Conservation (phyloP, 306 rosid genomes). For the Lithocarpus polystachyus region DNA sequence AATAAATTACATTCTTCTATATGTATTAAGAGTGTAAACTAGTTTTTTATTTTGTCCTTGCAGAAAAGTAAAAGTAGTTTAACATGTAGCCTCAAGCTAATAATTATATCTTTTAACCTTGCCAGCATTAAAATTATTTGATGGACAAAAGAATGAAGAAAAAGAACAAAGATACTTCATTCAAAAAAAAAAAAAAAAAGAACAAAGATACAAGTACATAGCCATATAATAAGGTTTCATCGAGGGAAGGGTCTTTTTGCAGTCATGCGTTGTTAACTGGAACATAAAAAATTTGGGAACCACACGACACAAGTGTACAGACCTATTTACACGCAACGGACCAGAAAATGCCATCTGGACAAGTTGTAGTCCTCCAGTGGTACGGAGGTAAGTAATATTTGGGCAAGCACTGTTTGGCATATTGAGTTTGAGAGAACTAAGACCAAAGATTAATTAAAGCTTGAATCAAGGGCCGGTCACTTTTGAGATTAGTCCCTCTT, state of each 20-base stretch:
- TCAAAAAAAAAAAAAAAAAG: background rate
- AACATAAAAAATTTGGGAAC: constrained; percentile 21
- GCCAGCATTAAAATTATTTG: background rate
- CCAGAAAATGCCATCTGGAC: constrained; percentile 25
- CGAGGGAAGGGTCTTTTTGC: background rate
- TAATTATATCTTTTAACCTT: background rate
- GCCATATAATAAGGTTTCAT: too few relatives aligned
- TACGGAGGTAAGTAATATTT: constrained; percentile 19
- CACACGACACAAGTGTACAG: constrained; percentile 25
- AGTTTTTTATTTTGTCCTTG: too few relatives aligned
- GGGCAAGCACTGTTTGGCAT: background rate
- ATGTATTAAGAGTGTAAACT: too few relatives aligned
- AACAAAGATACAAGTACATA: too few relatives aligned
- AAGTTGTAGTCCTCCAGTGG: constrained; percentile 19
- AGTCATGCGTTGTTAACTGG: background rate
- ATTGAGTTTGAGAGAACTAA: too few relatives aligned
- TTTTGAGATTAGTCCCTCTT: too few relatives aligned
- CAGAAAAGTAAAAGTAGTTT: background rate
- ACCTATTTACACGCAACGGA: constrained; percentile 8
- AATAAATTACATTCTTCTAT: too few relatives aligned
- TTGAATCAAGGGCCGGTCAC: too few relatives aligned
- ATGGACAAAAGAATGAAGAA: background rate
- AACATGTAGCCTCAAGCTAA: background rate
- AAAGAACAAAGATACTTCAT: background rate
- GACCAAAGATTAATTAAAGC: too few relatives aligned